Conservation (phyloP, 306 rosid species). For the Rosa chinensis region DNA sequence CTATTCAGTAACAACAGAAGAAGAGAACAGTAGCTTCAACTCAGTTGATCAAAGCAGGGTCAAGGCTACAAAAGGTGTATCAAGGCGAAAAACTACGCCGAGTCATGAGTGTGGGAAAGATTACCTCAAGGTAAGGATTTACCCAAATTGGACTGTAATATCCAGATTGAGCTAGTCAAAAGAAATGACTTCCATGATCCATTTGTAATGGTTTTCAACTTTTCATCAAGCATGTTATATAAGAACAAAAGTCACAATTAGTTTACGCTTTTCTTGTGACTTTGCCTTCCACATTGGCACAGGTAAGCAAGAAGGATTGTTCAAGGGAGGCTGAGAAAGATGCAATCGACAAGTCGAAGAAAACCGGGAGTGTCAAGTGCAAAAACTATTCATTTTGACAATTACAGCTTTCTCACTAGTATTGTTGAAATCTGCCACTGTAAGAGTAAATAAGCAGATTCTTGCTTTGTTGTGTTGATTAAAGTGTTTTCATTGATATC, state of each 20-base stretch:
- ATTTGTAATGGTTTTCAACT: background rate
- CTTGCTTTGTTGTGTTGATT: background rate
- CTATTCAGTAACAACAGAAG: constrained; percentile 39
- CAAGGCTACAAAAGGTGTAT: constrained; percentile 45
- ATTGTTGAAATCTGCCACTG: background rate
- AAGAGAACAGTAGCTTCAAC: constrained; percentile 33
- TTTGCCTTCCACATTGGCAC: constrained; percentile 22
- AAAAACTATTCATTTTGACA: constrained; percentile 10
- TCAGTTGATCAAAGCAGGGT: constrained; percentile 37
- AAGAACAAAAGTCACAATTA: background rate
- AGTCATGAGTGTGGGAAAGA: constrained; percentile 51
- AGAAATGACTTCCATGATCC: background rate
- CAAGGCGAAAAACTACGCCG: constrained; percentile 58
- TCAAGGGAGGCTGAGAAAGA: constrained; percentile 36
- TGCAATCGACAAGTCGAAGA: constrained; percentile 39
- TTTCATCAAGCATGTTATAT: background rate
- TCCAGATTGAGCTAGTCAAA: background rate
- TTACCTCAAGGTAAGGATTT: constrained; percentile 44
- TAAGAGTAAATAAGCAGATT: constrained; percentile 19
- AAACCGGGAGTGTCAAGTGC: constrained; percentile 30
- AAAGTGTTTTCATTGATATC: background rate
- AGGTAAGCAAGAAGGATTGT: constrained; percentile 49
- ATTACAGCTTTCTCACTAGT: background rate
- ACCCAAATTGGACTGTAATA: background rate
- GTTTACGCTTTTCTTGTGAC: background rate